Base-by-base conservation (phyloP, 2,329 filamentous ascomycete genomes). In the Neopestalotiopsis sp. region DNA sequence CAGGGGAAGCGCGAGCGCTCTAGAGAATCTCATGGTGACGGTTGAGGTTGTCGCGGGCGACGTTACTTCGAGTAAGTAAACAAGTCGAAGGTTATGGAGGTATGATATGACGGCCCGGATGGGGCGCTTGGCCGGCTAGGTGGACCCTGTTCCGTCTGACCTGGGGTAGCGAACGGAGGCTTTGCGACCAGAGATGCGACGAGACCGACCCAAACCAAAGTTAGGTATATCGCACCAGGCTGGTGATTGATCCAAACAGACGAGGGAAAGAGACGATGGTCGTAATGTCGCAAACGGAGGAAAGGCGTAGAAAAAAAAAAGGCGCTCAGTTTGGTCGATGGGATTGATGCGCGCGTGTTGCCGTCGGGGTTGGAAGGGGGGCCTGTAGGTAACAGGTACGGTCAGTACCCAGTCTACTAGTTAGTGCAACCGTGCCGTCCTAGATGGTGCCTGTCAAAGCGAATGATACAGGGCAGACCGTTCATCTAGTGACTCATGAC, bases 11-110 rank as follows among this genome's bases (percentile, higher is more conserved):
- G 45, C 38, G 40, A 49, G n/a, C 28, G 10, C 40, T 40, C 5
- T 34, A 7, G 40, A 32, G 9, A 67, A 14, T 28, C 66, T 67
- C 66, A 67, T 67, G 20, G 6, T 67, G 65, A 30, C 49, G 49
- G 49, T 64, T 64, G 61, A 38, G 32, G 61, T 24, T 20, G 20
- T 61, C 28, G n/a, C 20, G 57, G 28, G 30, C 59, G 32, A 42
- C 12, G 34, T 53, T 24, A 6, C 34, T 10, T n/a, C 3, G 17
- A 13, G 42, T 49, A n/a, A 20, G 45, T 53, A 9, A 20, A n/a
- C 7, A 53, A n/a, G 45, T 17, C 17, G 45, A 3, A 53, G 45
- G 45, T 53, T 14, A 17, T 53, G n/a, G 45, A 5, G 17, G n/a
- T 53, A 20, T 53, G 17, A 17, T 53, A n/a, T 53, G n/a, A n/a